Percentiles rank a stretch among this genome's conserved stretches.
Evolutionary conservation across 2,329 filamentous ascomycete species (phyloP).

Genomic region (Leptosphaerulina australis): DNA sequence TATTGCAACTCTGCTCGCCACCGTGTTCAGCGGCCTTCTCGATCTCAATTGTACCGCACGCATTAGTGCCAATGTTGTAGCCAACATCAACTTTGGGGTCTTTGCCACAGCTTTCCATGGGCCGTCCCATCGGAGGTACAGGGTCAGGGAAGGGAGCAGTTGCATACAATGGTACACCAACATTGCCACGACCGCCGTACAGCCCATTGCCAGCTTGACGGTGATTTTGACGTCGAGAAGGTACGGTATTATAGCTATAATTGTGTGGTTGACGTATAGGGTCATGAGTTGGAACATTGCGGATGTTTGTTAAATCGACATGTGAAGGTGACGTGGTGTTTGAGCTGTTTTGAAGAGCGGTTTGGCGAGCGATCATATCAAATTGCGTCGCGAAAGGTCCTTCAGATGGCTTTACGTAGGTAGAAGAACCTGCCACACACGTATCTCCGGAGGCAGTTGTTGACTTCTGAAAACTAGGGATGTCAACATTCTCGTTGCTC

Average conservation of each 20-base stretch:
- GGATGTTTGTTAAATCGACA: slow-evolving; percentile 20
- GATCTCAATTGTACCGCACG: slow-evolving; percentile 28
- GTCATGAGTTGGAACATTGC: slow-evolving; percentile 14
- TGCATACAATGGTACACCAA: slow-evolving; percentile 39
- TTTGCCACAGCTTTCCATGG: background rate
- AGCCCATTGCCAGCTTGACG: slow-evolving; percentile 31
- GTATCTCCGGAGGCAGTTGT: background rate
- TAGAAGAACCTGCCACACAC: background rate
- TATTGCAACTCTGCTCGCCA: slow-evolving; percentile 15
- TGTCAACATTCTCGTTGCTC: background rate
- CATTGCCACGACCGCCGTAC: slow-evolving; percentile 24
- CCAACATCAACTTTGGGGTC: slow-evolving; percentile 8
- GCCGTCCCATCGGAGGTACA: slow-evolving; percentile 32
- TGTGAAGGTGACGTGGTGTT: slow-evolving; percentile 3
- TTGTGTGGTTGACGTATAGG: background rate
- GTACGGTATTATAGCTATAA: slow-evolving; percentile 12
- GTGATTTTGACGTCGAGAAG: slow-evolving; percentile 10
- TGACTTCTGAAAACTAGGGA: no score
- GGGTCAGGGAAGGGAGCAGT: slow-evolving; percentile 42
- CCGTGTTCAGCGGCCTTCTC: slow-evolving; percentile 22
- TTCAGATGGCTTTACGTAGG: background rate
- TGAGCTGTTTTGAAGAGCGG: slow-evolving; percentile 7
- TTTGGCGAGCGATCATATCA: slow-evolving; percentile 21
- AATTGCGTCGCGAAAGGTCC: slow-evolving; percentile 24
- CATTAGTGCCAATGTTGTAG: slow-evolving; percentile 11